phyloP scores from a whole-genome alignment of 2,329 filamentous ascomycete species.

The Colletotrichum destructivum region DNA sequence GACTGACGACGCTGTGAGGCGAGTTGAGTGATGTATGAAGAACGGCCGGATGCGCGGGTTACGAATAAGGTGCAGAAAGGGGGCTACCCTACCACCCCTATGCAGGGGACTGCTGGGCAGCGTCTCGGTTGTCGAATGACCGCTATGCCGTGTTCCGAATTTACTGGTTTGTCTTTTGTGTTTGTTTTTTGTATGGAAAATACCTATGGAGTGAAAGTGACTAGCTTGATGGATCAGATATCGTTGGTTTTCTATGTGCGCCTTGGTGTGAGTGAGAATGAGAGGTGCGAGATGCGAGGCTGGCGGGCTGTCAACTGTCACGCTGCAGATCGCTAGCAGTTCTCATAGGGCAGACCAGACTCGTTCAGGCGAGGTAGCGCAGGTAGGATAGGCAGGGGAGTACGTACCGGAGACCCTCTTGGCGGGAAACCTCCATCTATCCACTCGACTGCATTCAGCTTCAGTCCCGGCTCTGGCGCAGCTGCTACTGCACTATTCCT shows the following conservation, averaged over 20 bases:
- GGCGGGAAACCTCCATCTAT: constrained; percentile 42
- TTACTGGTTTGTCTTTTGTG: background rate
- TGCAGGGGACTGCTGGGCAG: constrained; percentile 32
- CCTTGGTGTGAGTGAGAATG: background rate
- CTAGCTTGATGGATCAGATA: background rate
- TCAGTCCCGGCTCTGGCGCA: constrained; percentile 34
- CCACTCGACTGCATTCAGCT: constrained; percentile 41
- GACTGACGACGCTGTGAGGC: constrained; percentile 16
- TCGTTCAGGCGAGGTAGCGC: background rate
- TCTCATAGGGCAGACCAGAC: constrained; percentile 9
- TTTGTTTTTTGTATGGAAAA: too few species aligned
- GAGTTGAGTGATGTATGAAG: background rate
- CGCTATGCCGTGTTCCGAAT: constrained; percentile 3
- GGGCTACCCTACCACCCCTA: constrained; percentile 33
- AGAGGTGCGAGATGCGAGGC: too few species aligned
- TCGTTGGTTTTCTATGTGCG: background rate
- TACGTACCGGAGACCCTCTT: constrained; percentile 39
- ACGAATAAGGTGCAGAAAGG: constrained; percentile 38
- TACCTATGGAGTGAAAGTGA: background rate
- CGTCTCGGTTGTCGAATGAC: constrained; percentile 10
- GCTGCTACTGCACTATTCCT: constrained; percentile 18
- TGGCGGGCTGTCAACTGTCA: constrained; percentile 10
- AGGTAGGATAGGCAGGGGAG: background rate
- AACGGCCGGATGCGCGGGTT: constrained; percentile 28
- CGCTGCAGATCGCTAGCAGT: constrained; percentile 18